Base-by-base conservation (phyloP, 2,329 filamentous ascomycete genomes). In the Thermomyces lanuginosus region DNA sequence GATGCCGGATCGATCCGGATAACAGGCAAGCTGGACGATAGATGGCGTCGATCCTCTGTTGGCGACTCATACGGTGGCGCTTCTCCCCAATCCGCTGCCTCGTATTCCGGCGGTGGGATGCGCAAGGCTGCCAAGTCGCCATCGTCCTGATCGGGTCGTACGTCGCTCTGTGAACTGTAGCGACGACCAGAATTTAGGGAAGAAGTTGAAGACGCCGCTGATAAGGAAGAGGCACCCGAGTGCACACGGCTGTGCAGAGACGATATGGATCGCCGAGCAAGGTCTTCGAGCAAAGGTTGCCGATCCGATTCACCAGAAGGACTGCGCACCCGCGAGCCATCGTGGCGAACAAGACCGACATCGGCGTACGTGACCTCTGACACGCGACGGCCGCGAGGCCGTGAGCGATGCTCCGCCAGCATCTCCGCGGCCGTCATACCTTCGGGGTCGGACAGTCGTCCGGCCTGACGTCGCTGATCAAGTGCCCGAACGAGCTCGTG, bases 401-500 rank as follows among this genome's bases (percentile, higher is more conserved):
- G 51, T 24, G 52, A 47, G 22, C 52, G 55, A 28, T 60, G 53
- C 21, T 62, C 58, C 1, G 55, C 52, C 10, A 62, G 39, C 17
- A 56, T 51, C 30, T 29, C 54, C 2, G 49, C 44, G 8, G 51
- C 45, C 12, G 41, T 44, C 7, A 38, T 41, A 28, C 45, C 36
- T 21, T 40, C 34, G 38, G 42, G 45, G n/a, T n/a, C n/a, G n/a
- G n/a, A n/a, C n/a, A n/a, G n/a, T 39, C 56, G 51, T 12, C 48
- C 48, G 27, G 54, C 54, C 29, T 54, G 51, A 8, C 39, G 44
- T 19, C 69, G 61, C 7, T 64, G 60, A 24, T 71, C 61, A 9
- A 63, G 63, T 36, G 72, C 66, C 27, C 50, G 50, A 27, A 60
- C 55, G 16, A 89, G 55, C 20, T 71, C 63, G 31, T 73, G 67